phyloP scores from a whole-genome alignment of 306 rosid genomes.

The Malus orientalis region DNA sequence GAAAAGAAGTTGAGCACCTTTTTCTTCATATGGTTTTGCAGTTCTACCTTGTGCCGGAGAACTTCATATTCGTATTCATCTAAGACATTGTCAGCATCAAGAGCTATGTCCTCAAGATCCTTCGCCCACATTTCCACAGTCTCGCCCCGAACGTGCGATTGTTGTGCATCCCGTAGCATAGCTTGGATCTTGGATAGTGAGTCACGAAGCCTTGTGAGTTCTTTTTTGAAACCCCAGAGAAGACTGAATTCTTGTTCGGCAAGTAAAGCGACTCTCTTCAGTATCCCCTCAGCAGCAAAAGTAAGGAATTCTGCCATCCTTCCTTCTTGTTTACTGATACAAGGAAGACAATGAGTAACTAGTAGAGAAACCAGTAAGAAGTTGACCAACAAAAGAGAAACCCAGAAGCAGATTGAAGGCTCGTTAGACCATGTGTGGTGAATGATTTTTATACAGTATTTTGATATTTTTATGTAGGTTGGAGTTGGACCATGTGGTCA shows the following conservation, averaged over 20 bases:
- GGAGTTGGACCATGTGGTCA: no score
- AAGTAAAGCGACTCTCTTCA: neutral
- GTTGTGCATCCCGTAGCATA: neutral
- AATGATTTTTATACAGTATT: no score
- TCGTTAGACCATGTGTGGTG: no score
- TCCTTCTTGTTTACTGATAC: neutral
- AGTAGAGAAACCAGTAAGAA: no score
- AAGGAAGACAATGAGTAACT: no score
- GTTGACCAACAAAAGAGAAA: no score
- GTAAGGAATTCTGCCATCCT: neutral
- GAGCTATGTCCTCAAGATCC: neutral
- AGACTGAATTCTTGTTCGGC: neutral
- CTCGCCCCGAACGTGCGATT: neutral
- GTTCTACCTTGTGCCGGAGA: neutral
- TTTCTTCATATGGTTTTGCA: neutral
- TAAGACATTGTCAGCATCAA: neutral
- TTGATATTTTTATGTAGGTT: no score
- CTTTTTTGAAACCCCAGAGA: neutral
- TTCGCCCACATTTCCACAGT: neutral
- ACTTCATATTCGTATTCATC: slow-evolving; percentile 1
- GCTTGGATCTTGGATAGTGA: neutral
- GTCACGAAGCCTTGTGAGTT: neutral
- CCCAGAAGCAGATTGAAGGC: no score
- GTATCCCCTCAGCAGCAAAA: neutral
- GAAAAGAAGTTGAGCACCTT: neutral